Conservation (phyloP, 2,329 filamentous ascomycete species). For the Colletotrichum sp. region DNA sequence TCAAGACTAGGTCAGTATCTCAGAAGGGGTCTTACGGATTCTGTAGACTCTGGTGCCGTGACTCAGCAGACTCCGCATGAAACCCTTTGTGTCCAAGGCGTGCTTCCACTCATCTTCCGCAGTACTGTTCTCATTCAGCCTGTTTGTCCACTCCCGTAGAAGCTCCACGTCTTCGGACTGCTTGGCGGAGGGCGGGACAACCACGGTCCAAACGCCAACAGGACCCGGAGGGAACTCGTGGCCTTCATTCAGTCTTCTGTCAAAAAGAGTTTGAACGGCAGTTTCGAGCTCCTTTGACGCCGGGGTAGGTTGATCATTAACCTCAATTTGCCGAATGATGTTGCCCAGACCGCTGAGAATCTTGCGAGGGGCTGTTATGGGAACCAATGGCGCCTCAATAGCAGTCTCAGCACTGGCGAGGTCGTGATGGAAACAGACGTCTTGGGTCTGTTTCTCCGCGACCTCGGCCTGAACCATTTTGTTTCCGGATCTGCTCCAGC, state of each 20-base stretch:
- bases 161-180: not conserved
- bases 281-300: conserved; percentile 76
- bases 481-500: conserved; percentile 34
- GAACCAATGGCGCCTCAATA: conserved; percentile 53
- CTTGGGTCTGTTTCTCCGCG: conserved; percentile 44
- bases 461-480: conserved; percentile 31
- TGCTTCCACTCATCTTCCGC: conserved; percentile 12
- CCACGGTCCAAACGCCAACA: conserved; percentile 76
- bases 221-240: conserved; percentile 42
- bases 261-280: conserved; percentile 65
- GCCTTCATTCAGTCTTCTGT: conserved; percentile 41
- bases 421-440: conserved; percentile 28
- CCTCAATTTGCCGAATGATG: conserved; percentile 71
- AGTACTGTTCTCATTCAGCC: not conserved
- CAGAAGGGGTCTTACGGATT: conserved; percentile 42
- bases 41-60: conserved; percentile 44
- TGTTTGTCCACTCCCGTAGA: not conserved
- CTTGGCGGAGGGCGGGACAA: conserved; percentile 53
- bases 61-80: not conserved
- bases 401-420: conserved; percentile 25
- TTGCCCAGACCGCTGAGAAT: conserved; percentile 77
- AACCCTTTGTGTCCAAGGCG: conserved; percentile 5
- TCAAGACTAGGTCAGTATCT: not conserved
- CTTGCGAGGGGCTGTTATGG: conserved; percentile 66
- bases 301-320: conserved; percentile 53